Percentiles rank a stretch among this genome's conserved stretches.
These are phyloP conservation scores for Globisporangium recalcitrans DNA, from an alignment of 352 stramenopile genomes.

Conservation along the genomic window DNA sequence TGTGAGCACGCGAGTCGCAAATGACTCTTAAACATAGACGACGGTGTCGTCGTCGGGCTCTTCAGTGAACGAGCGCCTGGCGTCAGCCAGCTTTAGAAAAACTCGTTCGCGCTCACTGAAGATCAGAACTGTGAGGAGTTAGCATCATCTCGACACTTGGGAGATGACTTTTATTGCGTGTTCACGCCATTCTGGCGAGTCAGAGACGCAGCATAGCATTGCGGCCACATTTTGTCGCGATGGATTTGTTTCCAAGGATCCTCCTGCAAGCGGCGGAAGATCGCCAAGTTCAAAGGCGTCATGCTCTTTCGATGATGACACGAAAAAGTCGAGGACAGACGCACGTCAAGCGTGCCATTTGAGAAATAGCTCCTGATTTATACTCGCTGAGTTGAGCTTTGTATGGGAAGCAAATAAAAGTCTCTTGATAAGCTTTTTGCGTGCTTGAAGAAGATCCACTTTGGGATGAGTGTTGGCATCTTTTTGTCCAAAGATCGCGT, in stretches of 20 bases:
- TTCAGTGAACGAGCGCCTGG: too few species aligned
- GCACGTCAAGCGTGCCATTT: neutral
- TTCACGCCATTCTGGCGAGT: too few species aligned
- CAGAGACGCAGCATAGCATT: too few species aligned
- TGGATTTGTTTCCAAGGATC: neutral
- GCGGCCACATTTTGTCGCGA: too few species aligned
- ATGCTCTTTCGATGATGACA: neutral
- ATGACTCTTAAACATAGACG: too few species aligned
- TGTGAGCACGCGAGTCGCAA: too few species aligned
- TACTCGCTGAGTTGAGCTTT: neutral
- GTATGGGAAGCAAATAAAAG: neutral
- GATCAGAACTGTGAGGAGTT: too few species aligned
- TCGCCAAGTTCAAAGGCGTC: neutral
- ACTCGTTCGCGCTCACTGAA: too few species aligned
- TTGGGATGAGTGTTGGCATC: neutral
- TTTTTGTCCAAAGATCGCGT: constrained; percentile 4
- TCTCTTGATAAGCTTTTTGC: neutral
- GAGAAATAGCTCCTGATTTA: neutral
- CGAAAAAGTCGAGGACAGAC: neutral
- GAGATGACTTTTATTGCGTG: too few species aligned
- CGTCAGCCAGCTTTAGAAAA: too few species aligned
- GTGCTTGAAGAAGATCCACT: neutral
- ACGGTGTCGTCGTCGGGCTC: too few species aligned
- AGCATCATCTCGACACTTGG: too few species aligned
- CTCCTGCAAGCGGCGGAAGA: neutral